phyloP scores from a whole-genome alignment of 179 eudicot genomes.

The Carnegiea gigantea region DNA sequence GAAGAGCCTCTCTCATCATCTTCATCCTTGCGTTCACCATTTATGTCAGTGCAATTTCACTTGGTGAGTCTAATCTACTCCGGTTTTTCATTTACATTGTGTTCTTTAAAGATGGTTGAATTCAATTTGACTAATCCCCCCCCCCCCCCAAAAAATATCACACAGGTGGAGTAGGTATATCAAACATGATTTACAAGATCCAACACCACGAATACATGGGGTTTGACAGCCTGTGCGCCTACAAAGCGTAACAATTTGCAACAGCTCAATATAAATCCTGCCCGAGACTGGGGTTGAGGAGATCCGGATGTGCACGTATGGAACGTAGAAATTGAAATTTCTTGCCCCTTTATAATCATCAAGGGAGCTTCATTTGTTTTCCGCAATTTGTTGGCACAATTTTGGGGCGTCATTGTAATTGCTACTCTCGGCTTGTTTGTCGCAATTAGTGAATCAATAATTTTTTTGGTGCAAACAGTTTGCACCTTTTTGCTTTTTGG shows the following conservation, averaged over 20 bases:
- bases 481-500: background rate
- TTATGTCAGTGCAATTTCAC: slow-evolving; percentile 68
- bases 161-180: slow-evolving; percentile 48
- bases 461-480: background rate
- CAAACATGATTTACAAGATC: slow-evolving; percentile 36
- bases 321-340: background rate
- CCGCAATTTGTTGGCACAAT: background rate
- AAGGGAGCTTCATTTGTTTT: background rate
- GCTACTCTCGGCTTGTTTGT: background rate
- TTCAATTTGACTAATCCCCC: background rate
- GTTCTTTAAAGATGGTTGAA: background rate
- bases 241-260: slow-evolving; percentile 16
- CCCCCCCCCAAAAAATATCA: background rate
- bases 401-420: background rate
- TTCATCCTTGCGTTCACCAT: slow-evolving; percentile 64
- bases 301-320: background rate
- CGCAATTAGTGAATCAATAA: background rate
- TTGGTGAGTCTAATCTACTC: slow-evolving; percentile 47
- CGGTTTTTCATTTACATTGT: background rate
- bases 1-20: slow-evolving; percentile 69
- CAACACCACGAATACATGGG: slow-evolving; percentile 48
- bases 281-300: background rate
- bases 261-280: background rate
- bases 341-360: background rate
- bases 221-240: slow-evolving; percentile 43